Evolutionary conservation across 2,329 filamentous ascomycete species (phyloP).

Genomic region (Chlorencoelia australis): DNA sequence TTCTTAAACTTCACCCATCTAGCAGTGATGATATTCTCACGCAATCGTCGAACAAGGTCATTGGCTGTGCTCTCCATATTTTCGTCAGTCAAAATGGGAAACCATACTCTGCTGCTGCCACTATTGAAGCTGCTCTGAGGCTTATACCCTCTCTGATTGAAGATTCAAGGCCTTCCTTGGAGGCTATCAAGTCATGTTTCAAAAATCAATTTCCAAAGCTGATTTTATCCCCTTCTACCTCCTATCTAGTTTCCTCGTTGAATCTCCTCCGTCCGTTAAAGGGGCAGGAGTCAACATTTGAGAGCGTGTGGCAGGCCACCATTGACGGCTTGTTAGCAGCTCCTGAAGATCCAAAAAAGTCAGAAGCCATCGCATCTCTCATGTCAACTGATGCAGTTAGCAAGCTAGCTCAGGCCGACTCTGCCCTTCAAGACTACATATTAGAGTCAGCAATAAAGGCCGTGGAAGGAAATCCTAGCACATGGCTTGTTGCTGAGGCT

Average conservation of each 20-base stretch:
- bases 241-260: conserved; percentile 56
- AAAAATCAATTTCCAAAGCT: conserved; percentile 46
- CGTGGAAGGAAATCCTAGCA: conserved; percentile 25
- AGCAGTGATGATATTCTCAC: conserved; percentile 9
- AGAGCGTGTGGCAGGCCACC: conserved; percentile 27
- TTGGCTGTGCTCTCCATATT: conserved; percentile 34
- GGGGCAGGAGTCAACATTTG: conserved; percentile 24
- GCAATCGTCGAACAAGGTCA: conserved; percentile 14
- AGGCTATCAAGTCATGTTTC: conserved; percentile 40
- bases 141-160: conserved; percentile 33
- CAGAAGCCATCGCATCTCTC: conserved; percentile 34
- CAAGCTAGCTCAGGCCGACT: conserved; percentile 30
- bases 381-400: conserved; percentile 35
- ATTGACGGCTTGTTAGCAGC: conserved; percentile 32
- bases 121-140: conserved; percentile 42
- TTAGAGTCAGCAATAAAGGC: conserved; percentile 32
- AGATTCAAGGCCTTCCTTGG: conserved; percentile 32
- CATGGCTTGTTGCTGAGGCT: conserved; percentile 40
- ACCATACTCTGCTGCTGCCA: conserved; percentile 53
- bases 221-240: conserved; percentile 57
- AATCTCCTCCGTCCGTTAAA: conserved; percentile 41
- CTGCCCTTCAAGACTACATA: conserved; percentile 39
- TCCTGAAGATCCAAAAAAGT: conserved; percentile 21
- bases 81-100: conserved; percentile 49
- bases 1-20: conserved; percentile 25